Evolutionary conservation across 108 stramenopile species (phyloP).

Genomic region (Nitzschia putrida): DNA sequence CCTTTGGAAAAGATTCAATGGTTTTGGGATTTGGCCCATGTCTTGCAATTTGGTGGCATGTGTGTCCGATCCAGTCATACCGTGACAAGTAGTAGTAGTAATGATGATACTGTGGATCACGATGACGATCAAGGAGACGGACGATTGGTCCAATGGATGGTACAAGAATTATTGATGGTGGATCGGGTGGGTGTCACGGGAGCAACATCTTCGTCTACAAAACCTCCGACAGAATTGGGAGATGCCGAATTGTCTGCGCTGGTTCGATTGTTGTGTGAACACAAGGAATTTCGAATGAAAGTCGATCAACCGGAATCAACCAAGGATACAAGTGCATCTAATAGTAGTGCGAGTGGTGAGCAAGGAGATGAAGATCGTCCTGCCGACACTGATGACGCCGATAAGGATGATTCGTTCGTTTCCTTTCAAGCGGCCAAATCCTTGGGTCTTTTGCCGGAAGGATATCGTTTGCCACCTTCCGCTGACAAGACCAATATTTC

Average conservation of each 20-base stretch:
- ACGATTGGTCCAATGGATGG: constrained; percentile 23
- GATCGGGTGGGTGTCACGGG: background rate
- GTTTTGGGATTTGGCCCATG: constrained; percentile 75
- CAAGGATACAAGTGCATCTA: too few relatives aligned
- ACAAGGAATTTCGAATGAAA: constrained; percentile 63
- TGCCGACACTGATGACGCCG: constrained; percentile 4
- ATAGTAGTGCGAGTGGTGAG: background rate
- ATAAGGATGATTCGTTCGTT: constrained; percentile 23
- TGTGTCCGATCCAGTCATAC: constrained; percentile 52
- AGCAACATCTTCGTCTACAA: constrained; percentile 9
- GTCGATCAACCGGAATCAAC: constrained; percentile 47
- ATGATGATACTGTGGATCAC: constrained; percentile 8
- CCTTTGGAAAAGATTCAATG: constrained; percentile 17
- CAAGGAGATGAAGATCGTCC: constrained; percentile 21
- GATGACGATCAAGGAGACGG: too few relatives aligned
- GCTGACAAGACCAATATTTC: constrained; percentile 15
- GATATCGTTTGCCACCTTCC: background rate
- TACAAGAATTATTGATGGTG: constrained; percentile 11
- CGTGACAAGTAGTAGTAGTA: too few relatives aligned
- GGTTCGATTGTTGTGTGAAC: constrained; percentile 62
- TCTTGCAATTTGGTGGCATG: constrained; percentile 75
- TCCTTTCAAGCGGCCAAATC: constrained; percentile 47
- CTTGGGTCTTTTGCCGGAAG: constrained; percentile 55
- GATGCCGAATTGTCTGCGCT: constrained; percentile 61
- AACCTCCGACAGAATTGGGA: constrained; percentile 29